These are phyloP conservation scores for Arabis alpina DNA, from an alignment of 345 rosid species.

Conservation along the genomic window DNA sequence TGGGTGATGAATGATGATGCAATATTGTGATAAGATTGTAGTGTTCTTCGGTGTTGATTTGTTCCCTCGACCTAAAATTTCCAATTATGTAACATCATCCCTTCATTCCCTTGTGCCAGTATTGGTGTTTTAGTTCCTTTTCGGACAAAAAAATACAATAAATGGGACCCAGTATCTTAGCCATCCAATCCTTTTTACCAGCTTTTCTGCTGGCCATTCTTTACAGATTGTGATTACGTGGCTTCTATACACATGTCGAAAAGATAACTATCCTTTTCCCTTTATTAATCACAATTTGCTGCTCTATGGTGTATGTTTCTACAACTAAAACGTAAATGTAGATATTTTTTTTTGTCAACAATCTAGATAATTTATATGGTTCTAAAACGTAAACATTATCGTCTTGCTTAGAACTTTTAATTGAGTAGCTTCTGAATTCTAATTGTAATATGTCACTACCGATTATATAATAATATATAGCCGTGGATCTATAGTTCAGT, in stretches of 20 bases:
- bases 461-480: too few species aligned
- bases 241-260: not conserved
- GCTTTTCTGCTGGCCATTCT: slow-evolving; percentile 37
- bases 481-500: too few species aligned
- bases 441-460: not conserved
- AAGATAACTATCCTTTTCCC: not conserved
- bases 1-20: not conserved
- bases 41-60: not conserved
- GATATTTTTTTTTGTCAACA: too few species aligned
- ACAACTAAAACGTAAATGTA: not conserved
- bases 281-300: not conserved
- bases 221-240: slow-evolving; percentile 28
- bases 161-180: slow-evolving; percentile 25
- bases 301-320: not conserved
- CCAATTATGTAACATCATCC: slow-evolving; percentile 2
- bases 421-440: not conserved
- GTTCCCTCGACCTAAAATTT: slow-evolving; percentile 1
- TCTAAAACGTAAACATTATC: not conserved
- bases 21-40: not conserved
- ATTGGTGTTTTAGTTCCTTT: slow-evolving; percentile 4
- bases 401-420: not conserved
- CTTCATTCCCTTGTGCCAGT: not conserved
- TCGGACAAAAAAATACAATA: not conserved
- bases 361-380: not conserved
- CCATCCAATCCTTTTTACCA: slow-evolving; percentile 33